Evolutionary conservation across 108 stramenopile species (phyloP).

Genomic region (Aureococcus anophagefferens): DNA sequence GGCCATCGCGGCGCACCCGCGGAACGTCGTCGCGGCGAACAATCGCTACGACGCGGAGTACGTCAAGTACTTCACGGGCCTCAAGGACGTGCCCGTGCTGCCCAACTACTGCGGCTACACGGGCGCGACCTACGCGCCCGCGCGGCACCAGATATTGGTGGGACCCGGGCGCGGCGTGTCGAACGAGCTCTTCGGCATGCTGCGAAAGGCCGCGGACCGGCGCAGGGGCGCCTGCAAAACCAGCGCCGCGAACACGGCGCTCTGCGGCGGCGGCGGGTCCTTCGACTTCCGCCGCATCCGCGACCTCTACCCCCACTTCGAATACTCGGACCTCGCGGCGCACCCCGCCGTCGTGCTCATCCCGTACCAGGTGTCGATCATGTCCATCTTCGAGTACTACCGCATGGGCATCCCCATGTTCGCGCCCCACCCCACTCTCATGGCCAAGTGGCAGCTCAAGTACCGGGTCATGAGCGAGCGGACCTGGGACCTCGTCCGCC

Average conservation of each 20-base stretch:
- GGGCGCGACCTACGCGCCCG: conserved; percentile 5
- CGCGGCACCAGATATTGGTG: not conserved
- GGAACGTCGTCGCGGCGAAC: conserved; percentile 23
- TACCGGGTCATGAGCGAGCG: conserved; percentile 12
- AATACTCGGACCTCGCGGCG: conserved; percentile 16
- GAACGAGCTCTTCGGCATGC: not conserved
- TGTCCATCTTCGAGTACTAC: conserved; percentile 25
- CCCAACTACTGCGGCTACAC: conserved; percentile 20
- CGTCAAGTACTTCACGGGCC: conserved; percentile 23
- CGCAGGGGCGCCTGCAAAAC: too few relatives aligned
- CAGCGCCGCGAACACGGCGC: too few relatives aligned
- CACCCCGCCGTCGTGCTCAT: conserved; percentile 22
- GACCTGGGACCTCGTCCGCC: conserved; percentile 19
- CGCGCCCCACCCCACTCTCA: conserved; percentile 9
- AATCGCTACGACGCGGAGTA: conserved; percentile 23
- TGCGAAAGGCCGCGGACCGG: not conserved
- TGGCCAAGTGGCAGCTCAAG: conserved; percentile 25
- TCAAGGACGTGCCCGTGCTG: conserved; percentile 15
- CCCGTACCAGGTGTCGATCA: conserved; percentile 26
- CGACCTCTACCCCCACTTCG: conserved; percentile 26
- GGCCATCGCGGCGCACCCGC: conserved; percentile 10
- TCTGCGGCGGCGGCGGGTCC: too few relatives aligned
- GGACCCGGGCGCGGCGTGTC: conserved; percentile 14
- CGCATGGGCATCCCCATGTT: conserved; percentile 22
- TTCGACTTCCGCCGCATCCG: conserved; percentile 5